Conservation (phyloP, 2,329 filamentous ascomycete species). For the Fusarium subglutinans region DNA sequence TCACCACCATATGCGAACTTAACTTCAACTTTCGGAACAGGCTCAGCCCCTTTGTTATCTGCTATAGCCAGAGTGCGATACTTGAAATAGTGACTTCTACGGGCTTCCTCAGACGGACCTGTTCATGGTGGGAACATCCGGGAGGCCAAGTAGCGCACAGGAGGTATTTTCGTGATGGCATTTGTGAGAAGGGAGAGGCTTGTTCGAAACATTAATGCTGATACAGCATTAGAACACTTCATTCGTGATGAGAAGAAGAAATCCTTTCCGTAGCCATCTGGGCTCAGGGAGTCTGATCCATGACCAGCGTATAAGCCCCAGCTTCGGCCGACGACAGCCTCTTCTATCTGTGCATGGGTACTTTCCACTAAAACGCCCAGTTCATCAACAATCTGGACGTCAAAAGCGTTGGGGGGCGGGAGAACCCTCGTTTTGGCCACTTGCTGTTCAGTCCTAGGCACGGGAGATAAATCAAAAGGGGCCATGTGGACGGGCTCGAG, state of each 20-base stretch:
- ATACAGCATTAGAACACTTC: neutral
- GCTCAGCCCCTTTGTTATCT: neutral
- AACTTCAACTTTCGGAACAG: constrained; percentile 6
- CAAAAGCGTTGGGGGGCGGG: neutral
- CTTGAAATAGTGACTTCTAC: constrained; percentile 16
- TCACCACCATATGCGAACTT: constrained; percentile 26
- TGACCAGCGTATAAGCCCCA: constrained; percentile 12
- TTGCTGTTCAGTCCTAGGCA: neutral
- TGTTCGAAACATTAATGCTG: constrained; percentile 1
- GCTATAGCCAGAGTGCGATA: constrained; percentile 27
- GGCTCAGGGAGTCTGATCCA: neutral
- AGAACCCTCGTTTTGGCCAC: neutral
- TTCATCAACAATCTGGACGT: neutral
- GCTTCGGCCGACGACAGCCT: constrained; percentile 29
- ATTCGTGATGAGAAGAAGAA: constrained; percentile 17
- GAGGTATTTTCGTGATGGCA: constrained; percentile 10
- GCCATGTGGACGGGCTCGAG: neutral
- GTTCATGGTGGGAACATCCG: constrained; percentile 29
- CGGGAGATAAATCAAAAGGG: neutral
- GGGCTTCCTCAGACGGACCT: constrained; percentile 21
- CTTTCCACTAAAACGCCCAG: constrained; percentile 12
- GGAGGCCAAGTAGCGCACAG: constrained; percentile 14
- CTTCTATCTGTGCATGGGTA: constrained; percentile 25
- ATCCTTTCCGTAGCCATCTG: neutral
- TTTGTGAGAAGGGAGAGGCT: constrained; percentile 7